Conservation (phyloP, 2,329 filamentous ascomycete species). For the Alternaria alternata region DNA sequence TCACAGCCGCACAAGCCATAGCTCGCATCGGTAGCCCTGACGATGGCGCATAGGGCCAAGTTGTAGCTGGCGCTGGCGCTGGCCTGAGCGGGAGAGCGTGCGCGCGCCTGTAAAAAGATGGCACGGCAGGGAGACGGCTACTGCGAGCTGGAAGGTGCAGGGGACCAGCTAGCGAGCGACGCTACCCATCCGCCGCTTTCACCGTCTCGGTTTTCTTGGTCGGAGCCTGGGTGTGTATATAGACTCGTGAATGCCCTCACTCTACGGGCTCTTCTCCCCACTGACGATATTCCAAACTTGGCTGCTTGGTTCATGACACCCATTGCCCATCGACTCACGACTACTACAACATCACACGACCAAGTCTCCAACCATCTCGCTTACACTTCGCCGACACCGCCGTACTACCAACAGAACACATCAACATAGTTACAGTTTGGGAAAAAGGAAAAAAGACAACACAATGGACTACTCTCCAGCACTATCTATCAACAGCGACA, state of each 20-base stretch:
- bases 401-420: slow-evolving; percentile 11
- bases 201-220: slow-evolving; percentile 35
- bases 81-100: slow-evolving; percentile 15
- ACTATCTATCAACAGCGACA: slow-evolving; percentile 38
- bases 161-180: slow-evolving; percentile 30
- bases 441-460: not conserved
- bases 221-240: slow-evolving; percentile 27
- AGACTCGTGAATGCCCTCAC: slow-evolving; percentile 28
- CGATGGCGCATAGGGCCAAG: slow-evolving; percentile 12
- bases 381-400: slow-evolving; percentile 14
- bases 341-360: not conserved
- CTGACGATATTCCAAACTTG: slow-evolving; percentile 13
- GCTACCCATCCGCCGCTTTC: slow-evolving; percentile 33
- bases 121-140: slow-evolving; percentile 35
- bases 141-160: slow-evolving; percentile 16
- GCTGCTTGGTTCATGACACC: slow-evolving; percentile 11
- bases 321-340: not conserved
- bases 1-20: slow-evolving; percentile 18
- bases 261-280: slow-evolving; percentile 30
- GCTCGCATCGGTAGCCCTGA: slow-evolving; percentile 5
- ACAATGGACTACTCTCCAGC: slow-evolving; percentile 42
- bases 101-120: slow-evolving; percentile 13
- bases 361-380: slow-evolving; percentile 8
- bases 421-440: not conserved
- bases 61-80: slow-evolving; percentile 17